Base-by-base conservation (phyloP, 345 rosid species). In the Stellera chamaejasme region DNA sequence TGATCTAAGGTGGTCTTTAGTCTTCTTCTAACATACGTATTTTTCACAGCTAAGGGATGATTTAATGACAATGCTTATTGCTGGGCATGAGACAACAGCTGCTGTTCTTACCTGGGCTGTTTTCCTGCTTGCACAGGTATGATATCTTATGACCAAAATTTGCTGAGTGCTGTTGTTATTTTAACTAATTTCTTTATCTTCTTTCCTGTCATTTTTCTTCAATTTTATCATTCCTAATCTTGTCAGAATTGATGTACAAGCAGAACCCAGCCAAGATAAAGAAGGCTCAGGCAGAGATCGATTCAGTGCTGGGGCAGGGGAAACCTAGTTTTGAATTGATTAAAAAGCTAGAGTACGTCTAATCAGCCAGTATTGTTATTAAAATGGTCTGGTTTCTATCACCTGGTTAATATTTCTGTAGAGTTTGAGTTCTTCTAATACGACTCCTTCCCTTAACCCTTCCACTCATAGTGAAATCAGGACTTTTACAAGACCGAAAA, bases 31-130 rank as follows among this genome's bases (percentile, higher is more conserved):
- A 13, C 11, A 41, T 36, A 58, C 15, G 36, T 41, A 42, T 26
- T 54, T 59, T 44, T 54, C 67, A 73, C 81, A 91, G 96, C 85
- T 88, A 63, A 80, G 96, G 64, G 98, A 91, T 66, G 98, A 91
- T 65, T 65, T 85, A 58, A 91, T 88, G 95, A 88, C 96, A 10
- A 85, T 91, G 96, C 87, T 91, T 48, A 76, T 91, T 48, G 96
- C 98, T 41, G 96, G 98, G 19, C 98, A 91, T 51, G 98, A 91
- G 76, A 91, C 98, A 45, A 91, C 96, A 39, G 93, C 98, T 50
- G 95, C 96, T 52, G 98, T 91, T 67, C 95, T 91, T 62, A 91
- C 98, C 42, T 91, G 98, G 98, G 92, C 96, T 60, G 80, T 82
- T 69, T 91, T 63, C 82, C 77, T 91, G 60, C 96, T 91, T 25